A percentile compares a stretch with the other conserved stretches of the same genome.
Evolutionary conservation across 2,329 filamentous ascomycete genomes (phyloP).

Genomic region (Ceratocystis alfenasii): DNA sequence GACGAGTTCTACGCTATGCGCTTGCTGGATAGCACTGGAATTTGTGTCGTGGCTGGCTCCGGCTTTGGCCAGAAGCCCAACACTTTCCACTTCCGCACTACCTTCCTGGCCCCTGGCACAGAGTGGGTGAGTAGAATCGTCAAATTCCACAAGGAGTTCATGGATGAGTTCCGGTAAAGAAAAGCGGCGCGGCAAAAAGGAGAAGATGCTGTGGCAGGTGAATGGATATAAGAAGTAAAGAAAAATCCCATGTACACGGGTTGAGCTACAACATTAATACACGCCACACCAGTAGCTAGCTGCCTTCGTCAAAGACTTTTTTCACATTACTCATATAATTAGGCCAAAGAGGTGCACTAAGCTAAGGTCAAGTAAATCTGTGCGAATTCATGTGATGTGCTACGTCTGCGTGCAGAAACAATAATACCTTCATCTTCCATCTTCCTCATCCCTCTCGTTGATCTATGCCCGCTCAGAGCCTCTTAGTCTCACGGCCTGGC

Average conservation of each 20-base stretch:
- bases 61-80: slow-evolving; percentile 91
- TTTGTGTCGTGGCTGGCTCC: slow-evolving; percentile 84
- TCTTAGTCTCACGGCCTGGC: slow-evolving; percentile 83
- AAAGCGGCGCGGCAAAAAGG: slow-evolving; percentile 15
- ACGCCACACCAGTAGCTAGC: neutral
- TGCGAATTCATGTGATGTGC: slow-evolving; percentile 15
- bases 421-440: neutral
- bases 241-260: neutral
- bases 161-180: slow-evolving; percentile 58
- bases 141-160: slow-evolving; percentile 84
- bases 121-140: slow-evolving; percentile 83
- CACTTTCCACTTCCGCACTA: slow-evolving; percentile 88
- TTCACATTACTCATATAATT: no score
- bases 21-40: slow-evolving; percentile 82
- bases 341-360: neutral
- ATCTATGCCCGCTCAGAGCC: slow-evolving; percentile 79
- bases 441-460: neutral
- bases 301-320: no score
- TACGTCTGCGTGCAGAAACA: slow-evolving; percentile 12
- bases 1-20: slow-evolving; percentile 93
- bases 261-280: neutral
- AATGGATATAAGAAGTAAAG: neutral
- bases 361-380: neutral
- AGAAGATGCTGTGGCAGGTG: neutral
- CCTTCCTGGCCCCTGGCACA: slow-evolving; percentile 89